Evolutionary conservation across 257 asterid genomes (phyloP).

Genomic region (Haberlea rhodopensis): DNA sequence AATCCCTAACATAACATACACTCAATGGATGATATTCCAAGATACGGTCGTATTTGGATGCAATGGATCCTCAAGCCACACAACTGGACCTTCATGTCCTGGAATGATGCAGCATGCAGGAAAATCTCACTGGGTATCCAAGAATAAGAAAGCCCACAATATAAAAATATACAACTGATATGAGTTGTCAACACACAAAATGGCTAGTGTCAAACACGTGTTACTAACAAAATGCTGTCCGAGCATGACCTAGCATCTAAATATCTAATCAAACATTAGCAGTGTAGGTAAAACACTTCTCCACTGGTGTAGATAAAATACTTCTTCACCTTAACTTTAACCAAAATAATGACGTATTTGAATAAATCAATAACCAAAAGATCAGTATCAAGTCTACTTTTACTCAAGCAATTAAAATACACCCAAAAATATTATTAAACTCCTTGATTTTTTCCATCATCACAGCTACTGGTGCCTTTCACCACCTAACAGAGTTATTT

Average conservation of each 20-base stretch:
- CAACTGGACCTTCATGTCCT: constrained; percentile 55
- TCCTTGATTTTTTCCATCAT: neutral
- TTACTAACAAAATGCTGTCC: too few species aligned
- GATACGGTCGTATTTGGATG: constrained; percentile 49
- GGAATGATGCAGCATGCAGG: constrained; percentile 30
- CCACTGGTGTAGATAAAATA: neutral
- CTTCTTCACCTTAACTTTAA: neutral
- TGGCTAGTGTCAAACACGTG: neutral
- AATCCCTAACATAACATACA: constrained; percentile 3
- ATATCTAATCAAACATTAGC: neutral
- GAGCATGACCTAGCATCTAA: too few species aligned
- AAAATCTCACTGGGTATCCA: constrained; percentile 22
- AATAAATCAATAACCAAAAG: neutral
- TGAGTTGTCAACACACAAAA: neutral
- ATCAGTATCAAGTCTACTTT: neutral
- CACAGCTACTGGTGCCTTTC: neutral
- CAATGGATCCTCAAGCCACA: constrained; percentile 81
- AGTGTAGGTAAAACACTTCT: neutral
- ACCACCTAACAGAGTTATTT: too few species aligned
- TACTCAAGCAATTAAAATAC: neutral
- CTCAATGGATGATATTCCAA: constrained; percentile 51
- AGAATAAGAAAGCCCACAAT: neutral
- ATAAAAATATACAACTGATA: too few species aligned
- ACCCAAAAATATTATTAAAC: neutral
- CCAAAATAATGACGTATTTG: neutral